Evolutionary conservation across 495 filamentous ascomycete species (phyloP), one percentile per base, ranked within the genome.

Genomic region (Penicillium ochrochloron): DNA sequence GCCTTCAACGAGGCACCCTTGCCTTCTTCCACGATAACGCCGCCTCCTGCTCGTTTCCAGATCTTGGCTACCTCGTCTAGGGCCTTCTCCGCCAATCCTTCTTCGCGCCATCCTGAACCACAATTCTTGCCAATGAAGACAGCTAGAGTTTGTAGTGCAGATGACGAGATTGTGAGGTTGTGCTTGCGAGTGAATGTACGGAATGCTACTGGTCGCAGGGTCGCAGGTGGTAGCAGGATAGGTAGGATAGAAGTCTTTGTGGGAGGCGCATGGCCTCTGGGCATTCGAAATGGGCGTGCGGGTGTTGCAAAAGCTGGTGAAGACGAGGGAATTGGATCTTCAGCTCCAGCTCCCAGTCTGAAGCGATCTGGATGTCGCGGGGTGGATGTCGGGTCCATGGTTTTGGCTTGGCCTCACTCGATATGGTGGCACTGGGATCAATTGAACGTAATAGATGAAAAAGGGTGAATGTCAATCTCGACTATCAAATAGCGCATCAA

Each of bases 121-220:
- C 95, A 99, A 74, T 97, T 89, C 56, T 89, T 90, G 14, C 95
- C 95, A 41, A 98, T 90, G 71, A 98, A 98, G 0, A 85, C 83
- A 14, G 96, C 93, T 25, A 99, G 81, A 11, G 89, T 85, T 74
- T 93, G 87, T 1, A 99, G 83, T 0, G 95, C 92, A 10, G 93
- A 85, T 0, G 94, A 94, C 4, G 92, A 97, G 42, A 99, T 88
- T 0, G 93, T 98, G 41, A 99, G 83, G 73, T 94, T 94, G 76
- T 99, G 92, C 70, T 99, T 99, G 78, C 97, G 96, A 8, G 95
- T 99, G 67, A 99, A 96, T 0, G 92, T 94, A 42, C 95, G 90
- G 74, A 99, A 98, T 44, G 95, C 95, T 37, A 97, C 82, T 7
- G 95, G 96, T 66, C 95, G 86, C 37, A 99, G 82, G 0, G 92